Evolutionary conservation across 176 grass and related monocot species (phyloP).

Genomic region (Alopecurus myosuroides): DNA sequence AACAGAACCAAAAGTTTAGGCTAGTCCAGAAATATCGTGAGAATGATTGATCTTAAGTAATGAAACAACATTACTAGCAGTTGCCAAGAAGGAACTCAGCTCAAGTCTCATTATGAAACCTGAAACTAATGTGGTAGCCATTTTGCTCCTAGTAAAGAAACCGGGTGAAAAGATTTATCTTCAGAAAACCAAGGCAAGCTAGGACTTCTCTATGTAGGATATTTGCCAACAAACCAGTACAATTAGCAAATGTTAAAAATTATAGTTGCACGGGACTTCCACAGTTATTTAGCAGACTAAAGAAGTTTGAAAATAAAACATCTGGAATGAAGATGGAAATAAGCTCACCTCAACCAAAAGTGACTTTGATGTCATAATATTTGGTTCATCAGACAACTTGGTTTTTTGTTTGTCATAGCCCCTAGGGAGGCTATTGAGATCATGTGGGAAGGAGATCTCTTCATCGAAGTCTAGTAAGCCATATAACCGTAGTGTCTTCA

Average conservation of each 20-base stretch:
- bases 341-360: slow-evolving; percentile 69
- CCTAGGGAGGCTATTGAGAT: slow-evolving; percentile 56
- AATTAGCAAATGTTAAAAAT: neutral
- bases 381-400: slow-evolving; percentile 49
- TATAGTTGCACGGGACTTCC: neutral
- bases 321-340: neutral
- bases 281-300: neutral
- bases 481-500: slow-evolving; percentile 56
- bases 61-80: neutral
- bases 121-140: neutral
- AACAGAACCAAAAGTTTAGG: neutral
- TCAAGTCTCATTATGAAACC: neutral
- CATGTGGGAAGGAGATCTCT: slow-evolving; percentile 80
- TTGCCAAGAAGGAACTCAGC: neutral
- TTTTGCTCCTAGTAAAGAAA: neutral
- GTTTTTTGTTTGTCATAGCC: slow-evolving; percentile 82
- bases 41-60: neutral
- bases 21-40: neutral
- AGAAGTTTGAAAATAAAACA: neutral
- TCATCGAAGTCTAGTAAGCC: slow-evolving; percentile 74
- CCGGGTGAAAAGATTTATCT: neutral
- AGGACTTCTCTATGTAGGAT: neutral
- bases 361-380: slow-evolving; percentile 79
- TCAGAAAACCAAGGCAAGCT: neutral
- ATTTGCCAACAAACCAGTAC: neutral